phyloP scores from a whole-genome alignment of 2,329 filamentous ascomycete species.

The Diaporthe caulivora region DNA sequence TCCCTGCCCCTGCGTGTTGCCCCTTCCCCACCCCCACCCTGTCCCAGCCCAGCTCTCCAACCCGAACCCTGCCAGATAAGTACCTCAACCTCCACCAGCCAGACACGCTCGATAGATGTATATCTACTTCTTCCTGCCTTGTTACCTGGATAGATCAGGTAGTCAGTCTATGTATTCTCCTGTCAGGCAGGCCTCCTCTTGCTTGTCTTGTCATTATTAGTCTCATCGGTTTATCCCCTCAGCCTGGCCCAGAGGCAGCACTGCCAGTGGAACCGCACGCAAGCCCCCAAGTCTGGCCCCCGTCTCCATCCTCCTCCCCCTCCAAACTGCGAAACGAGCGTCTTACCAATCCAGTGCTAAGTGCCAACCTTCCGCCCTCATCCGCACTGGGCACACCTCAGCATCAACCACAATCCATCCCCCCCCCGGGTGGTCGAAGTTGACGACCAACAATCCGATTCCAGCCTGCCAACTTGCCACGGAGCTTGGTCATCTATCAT shows the following conservation, averaged over 20 bases:
- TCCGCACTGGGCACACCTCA: constrained; percentile 25
- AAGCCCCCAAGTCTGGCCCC: not conserved
- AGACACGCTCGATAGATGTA: not conserved
- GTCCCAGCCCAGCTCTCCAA: not conserved
- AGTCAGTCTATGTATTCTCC: no score
- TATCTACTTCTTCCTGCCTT: no score
- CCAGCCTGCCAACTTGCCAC: constrained; percentile 32
- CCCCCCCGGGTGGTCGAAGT: constrained; percentile 20
- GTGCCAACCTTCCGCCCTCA: constrained; percentile 10
- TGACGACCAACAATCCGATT: constrained; percentile 33
- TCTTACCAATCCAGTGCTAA: constrained; percentile 32
- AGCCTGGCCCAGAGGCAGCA: not conserved
- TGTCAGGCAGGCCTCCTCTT: not conserved
- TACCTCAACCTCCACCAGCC: not conserved
- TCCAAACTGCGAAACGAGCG: constrained; percentile 17
- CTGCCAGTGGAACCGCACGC: constrained; percentile 4
- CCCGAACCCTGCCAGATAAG: constrained; percentile 5
- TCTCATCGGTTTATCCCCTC: not conserved
- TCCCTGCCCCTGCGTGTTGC: not conserved
- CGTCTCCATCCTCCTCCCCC: not conserved
- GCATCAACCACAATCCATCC: constrained; percentile 21
- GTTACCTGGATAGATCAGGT: no score
- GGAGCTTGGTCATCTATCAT: constrained; percentile 17
- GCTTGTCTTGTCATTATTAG: no score
- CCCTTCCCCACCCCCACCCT: not conserved